phyloP scores from a whole-genome alignment of 2,329 filamentous ascomycete genomes.

The Aureobasidium lini region DNA sequence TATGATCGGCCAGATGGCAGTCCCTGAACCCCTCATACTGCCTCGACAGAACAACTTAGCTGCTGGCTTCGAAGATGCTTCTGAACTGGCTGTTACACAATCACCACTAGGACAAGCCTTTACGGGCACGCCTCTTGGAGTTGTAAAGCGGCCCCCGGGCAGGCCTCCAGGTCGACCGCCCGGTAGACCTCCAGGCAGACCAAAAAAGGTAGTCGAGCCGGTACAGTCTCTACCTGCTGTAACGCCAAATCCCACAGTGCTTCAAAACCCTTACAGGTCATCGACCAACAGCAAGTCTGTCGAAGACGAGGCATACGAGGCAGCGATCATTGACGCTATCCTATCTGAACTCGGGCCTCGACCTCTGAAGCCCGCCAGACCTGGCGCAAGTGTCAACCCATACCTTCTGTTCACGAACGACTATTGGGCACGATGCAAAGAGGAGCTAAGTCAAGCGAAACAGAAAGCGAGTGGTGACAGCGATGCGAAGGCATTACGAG shows the following conservation, averaged over 20 bases:
- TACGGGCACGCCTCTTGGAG: not conserved
- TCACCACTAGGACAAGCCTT: not conserved
- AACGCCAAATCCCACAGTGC: not conserved
- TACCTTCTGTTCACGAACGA: conserved; percentile 86
- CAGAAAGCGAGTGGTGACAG: conserved; percentile 57
- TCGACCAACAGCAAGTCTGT: conserved; percentile 16
- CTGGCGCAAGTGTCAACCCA: conserved; percentile 61
- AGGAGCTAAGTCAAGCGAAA: conserved; percentile 61
- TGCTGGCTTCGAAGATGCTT: conserved; percentile 26
- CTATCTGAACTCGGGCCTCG: conserved; percentile 62
- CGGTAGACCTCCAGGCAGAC: conserved; percentile 7
- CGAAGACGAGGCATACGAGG: conserved; percentile 46
- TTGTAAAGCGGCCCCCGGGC: not conserved
- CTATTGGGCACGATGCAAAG: conserved; percentile 54
- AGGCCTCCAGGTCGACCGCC: conserved; percentile 3
- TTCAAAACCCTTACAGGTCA: conserved; percentile 15
- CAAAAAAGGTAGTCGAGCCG: conserved; percentile 13
- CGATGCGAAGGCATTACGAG: conserved; percentile 57
- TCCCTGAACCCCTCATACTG: conserved; percentile 68
- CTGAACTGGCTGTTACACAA: not conserved
- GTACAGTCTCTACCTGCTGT: conserved; percentile 10
- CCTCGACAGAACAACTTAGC: conserved; percentile 45
- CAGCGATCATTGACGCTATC: conserved; percentile 50
- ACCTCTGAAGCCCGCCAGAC: conserved; percentile 63
- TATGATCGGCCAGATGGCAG: conserved; percentile 71